Conservation (phyloP, 352 stramenopile species). For the Phytophthora podocarpi region DNA sequence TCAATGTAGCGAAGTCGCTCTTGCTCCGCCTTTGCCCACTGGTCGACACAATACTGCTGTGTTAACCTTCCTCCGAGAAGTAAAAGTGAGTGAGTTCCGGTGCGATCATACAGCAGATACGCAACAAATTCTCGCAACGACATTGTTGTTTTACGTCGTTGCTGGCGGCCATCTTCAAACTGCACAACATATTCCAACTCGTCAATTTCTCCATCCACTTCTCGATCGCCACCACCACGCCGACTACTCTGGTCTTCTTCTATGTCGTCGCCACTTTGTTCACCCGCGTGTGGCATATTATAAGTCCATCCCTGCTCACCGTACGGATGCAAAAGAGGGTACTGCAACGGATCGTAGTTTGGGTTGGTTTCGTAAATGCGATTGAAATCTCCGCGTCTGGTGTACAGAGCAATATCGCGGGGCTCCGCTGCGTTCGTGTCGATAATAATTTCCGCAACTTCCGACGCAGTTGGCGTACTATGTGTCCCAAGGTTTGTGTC, state of each 20-base stretch:
- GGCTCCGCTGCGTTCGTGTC: neutral
- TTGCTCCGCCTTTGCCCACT: neutral
- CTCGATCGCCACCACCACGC: neutral
- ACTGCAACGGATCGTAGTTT: neutral
- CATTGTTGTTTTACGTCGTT: neutral
- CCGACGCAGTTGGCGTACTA: neutral
- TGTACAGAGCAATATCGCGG: neutral
- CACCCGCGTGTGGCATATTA: neutral
- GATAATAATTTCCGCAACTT: constrained; percentile 1
- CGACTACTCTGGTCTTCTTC: neutral
- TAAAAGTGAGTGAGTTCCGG: neutral
- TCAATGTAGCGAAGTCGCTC: neutral
- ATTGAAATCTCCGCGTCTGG: neutral
- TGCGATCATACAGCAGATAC: neutral
- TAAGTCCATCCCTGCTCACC: neutral
- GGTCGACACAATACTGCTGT: neutral
- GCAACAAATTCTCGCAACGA: neutral
- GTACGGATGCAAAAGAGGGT: neutral
- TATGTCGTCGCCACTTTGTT: neutral
- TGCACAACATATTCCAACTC: neutral
- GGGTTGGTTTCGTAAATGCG: neutral
- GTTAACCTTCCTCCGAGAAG: neutral
- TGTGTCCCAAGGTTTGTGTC: neutral
- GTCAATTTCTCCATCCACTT: neutral
- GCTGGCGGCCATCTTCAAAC: neutral